Evolutionary conservation across 1,139 yeast genomes (phyloP).

Genomic region (Blastobotrys proliferans): DNA sequence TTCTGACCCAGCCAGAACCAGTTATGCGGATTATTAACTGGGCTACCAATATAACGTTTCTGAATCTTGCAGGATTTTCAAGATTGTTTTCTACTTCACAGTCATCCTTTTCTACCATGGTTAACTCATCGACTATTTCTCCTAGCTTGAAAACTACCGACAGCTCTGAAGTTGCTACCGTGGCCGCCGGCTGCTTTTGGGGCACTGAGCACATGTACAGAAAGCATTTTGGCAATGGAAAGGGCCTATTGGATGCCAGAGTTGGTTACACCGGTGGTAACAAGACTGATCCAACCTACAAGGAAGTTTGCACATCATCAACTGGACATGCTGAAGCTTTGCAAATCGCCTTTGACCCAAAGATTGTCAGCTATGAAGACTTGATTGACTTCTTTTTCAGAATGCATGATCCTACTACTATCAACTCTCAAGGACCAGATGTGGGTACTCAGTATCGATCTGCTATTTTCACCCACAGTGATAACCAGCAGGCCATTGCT

Average conservation of each 20-base stretch:
- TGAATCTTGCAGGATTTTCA: not conserved
- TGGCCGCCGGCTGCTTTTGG: conserved; percentile 74
- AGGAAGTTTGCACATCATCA: conserved; percentile 67
- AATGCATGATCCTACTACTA: conserved; percentile 75
- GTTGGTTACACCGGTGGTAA: conserved; percentile 91
- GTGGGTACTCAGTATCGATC: conserved; percentile 81
- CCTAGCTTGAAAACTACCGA: conserved; percentile 28
- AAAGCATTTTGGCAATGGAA: conserved; percentile 52
- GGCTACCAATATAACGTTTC: conserved; percentile 1
- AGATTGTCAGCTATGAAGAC: conserved; percentile 51
- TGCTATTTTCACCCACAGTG: conserved; percentile 60
- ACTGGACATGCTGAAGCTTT: conserved; percentile 68
- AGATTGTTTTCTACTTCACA: conserved; percentile 1
- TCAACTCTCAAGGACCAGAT: conserved; percentile 74
- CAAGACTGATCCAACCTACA: conserved; percentile 58
- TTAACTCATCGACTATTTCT: conserved; percentile 19
- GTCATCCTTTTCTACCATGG: conserved; percentile 2
- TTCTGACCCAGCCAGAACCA: no score
- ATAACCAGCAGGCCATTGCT: conserved; percentile 46
- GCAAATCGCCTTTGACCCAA: conserved; percentile 79
- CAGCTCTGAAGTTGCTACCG: conserved; percentile 37
- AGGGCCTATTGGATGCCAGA: conserved; percentile 67
- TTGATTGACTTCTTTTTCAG: conserved; percentile 80
- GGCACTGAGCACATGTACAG: conserved; percentile 84
- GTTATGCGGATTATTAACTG: no score